phyloP scores from a whole-genome alignment of 345 rosid species.

The Salix purpurea region DNA sequence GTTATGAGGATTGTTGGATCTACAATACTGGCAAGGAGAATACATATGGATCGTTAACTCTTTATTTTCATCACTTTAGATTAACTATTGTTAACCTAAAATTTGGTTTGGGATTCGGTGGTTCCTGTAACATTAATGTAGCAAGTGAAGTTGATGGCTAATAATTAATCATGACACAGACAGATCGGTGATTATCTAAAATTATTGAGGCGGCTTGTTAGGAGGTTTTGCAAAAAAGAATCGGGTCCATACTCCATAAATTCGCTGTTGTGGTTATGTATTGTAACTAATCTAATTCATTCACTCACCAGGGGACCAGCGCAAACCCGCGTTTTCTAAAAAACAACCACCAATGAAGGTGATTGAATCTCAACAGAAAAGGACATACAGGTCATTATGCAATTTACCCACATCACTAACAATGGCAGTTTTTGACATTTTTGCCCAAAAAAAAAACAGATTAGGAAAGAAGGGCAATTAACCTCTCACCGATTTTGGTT shows the following conservation, averaged over 20 bases:
- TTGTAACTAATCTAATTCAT: neutral
- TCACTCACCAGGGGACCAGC: neutral
- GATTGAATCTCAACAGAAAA: neutral
- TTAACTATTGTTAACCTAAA: neutral
- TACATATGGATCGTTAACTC: neutral
- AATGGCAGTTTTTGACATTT: neutral
- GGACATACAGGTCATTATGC: neutral
- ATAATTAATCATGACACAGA: neutral
- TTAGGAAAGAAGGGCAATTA: neutral
- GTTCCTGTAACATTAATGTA: neutral
- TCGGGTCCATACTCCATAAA: neutral
- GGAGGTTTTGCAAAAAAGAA: neutral
- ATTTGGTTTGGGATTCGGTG: neutral
- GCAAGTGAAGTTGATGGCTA: neutral
- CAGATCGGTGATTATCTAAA: neutral
- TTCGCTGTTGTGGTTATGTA: neutral
- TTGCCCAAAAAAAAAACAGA: neutral
- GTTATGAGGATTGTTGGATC: constrained; percentile 39
- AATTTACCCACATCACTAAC: neutral
- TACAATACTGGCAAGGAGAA: constrained; percentile 49
- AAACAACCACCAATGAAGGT: neutral
- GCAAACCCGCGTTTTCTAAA: constrained; percentile 3
- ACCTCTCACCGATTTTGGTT: neutral
- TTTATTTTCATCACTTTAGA: no score
- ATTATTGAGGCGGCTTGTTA: neutral